Conservation (phyloP, 2,329 filamentous ascomycete genomes). For the Fusarium sp. region DNA sequence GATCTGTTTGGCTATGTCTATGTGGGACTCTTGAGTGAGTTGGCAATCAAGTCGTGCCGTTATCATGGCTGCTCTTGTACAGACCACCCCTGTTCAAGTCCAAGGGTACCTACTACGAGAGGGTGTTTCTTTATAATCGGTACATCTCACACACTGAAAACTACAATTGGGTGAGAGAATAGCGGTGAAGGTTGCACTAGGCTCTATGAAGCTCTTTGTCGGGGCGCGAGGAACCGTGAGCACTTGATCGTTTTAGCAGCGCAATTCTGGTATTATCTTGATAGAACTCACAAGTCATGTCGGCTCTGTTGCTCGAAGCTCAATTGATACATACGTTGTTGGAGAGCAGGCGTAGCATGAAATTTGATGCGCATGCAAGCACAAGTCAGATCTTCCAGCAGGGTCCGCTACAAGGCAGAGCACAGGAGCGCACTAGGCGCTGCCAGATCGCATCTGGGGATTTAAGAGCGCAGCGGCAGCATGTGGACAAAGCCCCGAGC, state of each 20-base stretch:
- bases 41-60: conserved; percentile 46
- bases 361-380: conserved; percentile 46
- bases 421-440: conserved; percentile 48
- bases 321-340: conserved; percentile 19
- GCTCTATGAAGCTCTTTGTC: conserved; percentile 40
- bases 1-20: conserved; percentile 44
- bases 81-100: conserved; percentile 35
- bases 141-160: conserved; percentile 40
- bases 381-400: conserved; percentile 46
- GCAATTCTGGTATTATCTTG: conserved; percentile 11
- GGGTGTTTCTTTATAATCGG: conserved; percentile 41
- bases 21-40: conserved; percentile 42
- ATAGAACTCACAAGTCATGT: conserved; percentile 8
- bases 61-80: conserved; percentile 37
- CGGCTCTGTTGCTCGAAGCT: conserved; percentile 7
- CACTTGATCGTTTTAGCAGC: conserved; percentile 23
- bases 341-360: conserved; percentile 31
- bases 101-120: conserved; percentile 29
- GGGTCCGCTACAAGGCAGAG: conserved; percentile 39
- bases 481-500: conserved; percentile 46
- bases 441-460: conserved; percentile 48
- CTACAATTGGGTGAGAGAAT: conserved; percentile 39
- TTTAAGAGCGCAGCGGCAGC: conserved; percentile 43
- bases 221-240: conserved; percentile 31
- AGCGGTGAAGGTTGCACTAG: conserved; percentile 47